phyloP scores from a whole-genome alignment of 495 filamentous ascomycete species.

The Lasiosphaeris hirsuta region DNA sequence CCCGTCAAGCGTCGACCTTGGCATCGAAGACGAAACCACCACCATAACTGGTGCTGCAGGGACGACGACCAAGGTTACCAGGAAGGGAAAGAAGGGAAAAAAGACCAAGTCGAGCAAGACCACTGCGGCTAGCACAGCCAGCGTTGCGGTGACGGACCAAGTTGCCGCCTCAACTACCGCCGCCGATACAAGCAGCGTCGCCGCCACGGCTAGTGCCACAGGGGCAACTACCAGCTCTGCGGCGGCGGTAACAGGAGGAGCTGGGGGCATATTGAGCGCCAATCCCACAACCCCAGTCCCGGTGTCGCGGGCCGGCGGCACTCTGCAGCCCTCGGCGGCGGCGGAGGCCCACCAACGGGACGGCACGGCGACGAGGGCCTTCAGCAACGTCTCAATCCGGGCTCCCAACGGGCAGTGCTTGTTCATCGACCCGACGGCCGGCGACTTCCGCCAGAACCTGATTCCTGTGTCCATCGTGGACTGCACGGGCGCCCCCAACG shows the following conservation, averaged over 20 bases:
- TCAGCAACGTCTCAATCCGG: slow-evolving; percentile 44
- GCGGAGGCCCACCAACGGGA: slow-evolving; percentile 47
- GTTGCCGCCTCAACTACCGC: background rate
- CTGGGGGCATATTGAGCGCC: slow-evolving; percentile 23
- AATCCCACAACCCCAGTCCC: slow-evolving; percentile 49
- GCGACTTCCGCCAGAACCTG: slow-evolving; percentile 54
- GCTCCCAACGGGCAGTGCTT: slow-evolving; percentile 49
- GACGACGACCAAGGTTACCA: no score
- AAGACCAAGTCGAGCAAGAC: slow-evolving; percentile 4
- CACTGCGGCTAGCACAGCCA: slow-evolving; percentile 11
- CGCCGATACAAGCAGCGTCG: background rate
- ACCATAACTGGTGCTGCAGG: no score
- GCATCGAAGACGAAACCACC: background rate
- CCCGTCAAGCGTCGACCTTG: background rate
- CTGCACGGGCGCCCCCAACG: slow-evolving; percentile 45
- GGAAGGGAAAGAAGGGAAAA: no score
- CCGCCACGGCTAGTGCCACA: slow-evolving; percentile 1
- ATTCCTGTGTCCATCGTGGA: slow-evolving; percentile 47
- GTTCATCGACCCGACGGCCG: slow-evolving; percentile 51
- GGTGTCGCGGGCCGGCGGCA: slow-evolving; percentile 49
- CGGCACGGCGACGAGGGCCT: slow-evolving; percentile 45
- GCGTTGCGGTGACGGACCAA: slow-evolving; percentile 1
- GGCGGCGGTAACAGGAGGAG: slow-evolving; percentile 6
- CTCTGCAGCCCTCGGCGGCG: slow-evolving; percentile 45
- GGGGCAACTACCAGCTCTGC: background rate